Percentiles rank a stretch among this genome's conserved stretches.
phyloP scores from a whole-genome alignment of 148 eudicot species.

The Nepenthes mirabilis region DNA sequence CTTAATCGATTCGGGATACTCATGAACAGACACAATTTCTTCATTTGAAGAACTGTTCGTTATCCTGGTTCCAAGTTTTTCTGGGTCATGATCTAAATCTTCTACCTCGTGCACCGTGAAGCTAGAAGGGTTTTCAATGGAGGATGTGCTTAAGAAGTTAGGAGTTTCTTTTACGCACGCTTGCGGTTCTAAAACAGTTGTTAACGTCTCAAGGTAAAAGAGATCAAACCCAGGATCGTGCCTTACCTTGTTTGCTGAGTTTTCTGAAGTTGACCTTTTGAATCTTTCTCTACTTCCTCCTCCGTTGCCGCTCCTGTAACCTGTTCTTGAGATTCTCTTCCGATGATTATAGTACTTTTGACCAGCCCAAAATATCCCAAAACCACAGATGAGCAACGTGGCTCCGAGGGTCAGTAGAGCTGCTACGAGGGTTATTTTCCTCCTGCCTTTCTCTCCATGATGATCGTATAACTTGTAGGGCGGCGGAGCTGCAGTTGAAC shows the following conservation, averaged over 20 bases:
- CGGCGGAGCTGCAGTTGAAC: conserved; percentile 8
- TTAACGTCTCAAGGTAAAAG: conserved; percentile 51
- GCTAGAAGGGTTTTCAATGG: conserved; percentile 8
- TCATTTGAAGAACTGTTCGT: conserved; percentile 13
- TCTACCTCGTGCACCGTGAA: conserved; percentile 16
- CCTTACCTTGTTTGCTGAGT: conserved; percentile 37
- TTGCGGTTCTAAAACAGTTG: conserved; percentile 42
- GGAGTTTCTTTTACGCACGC: conserved; percentile 16
- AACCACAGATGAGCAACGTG: conserved; percentile 19
- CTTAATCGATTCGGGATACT: conserved; percentile 31
- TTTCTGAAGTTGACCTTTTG: conserved; percentile 23
- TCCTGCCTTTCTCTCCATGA: conserved; percentile 17
- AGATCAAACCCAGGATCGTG: conserved; percentile 39
- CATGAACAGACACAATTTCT: conserved; percentile 43
- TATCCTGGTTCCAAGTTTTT: conserved; percentile 7
- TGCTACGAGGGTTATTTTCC: conserved; percentile 23
- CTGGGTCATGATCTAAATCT: conserved; percentile 11
- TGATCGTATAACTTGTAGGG: conserved; percentile 10
- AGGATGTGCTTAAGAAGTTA: conserved; percentile 5
- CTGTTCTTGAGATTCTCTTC: conserved; percentile 22
- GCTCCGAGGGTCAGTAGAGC: conserved; percentile 38
- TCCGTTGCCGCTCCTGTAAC: conserved; percentile 19
- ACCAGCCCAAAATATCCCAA: conserved; percentile 35
- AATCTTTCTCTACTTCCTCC: conserved; percentile 23
- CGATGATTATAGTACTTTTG: conserved; percentile 23